phyloP scores from a whole-genome alignment of 495 filamentous ascomycete species.

The Sabuloglossum arenarium region DNA sequence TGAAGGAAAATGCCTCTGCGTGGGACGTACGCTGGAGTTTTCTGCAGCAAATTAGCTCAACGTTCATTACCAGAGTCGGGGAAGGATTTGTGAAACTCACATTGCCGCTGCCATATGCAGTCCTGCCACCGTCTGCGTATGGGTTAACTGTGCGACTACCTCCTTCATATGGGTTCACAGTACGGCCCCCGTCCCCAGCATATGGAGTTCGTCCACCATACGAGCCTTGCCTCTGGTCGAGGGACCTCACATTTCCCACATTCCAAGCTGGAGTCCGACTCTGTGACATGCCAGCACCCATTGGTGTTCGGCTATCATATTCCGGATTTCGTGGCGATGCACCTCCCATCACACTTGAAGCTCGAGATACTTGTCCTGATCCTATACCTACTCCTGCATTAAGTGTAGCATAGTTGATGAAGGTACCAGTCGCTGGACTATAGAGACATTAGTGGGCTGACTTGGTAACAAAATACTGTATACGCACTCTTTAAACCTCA shows the following conservation, averaged over 20 bases:
- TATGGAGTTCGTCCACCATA: slow-evolving; percentile 48
- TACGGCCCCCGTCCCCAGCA: slow-evolving; percentile 33
- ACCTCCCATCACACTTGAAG: slow-evolving; percentile 18
- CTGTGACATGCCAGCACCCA: background rate
- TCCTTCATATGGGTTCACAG: slow-evolving; percentile 64
- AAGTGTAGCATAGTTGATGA: slow-evolving; percentile 7
- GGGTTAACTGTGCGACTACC: slow-evolving; percentile 53
- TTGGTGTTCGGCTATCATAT: slow-evolving; percentile 14
- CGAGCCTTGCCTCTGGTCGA: slow-evolving; percentile 16
- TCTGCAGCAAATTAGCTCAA: background rate
- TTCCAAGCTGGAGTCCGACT: slow-evolving; percentile 12
- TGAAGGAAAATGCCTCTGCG: background rate
- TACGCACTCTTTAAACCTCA: slow-evolving; percentile 61
- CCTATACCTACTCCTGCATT: slow-evolving; percentile 21
- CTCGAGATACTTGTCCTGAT: slow-evolving; percentile 22
- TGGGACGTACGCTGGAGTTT: slow-evolving; percentile 4
- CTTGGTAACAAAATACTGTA: background rate
- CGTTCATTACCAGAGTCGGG: background rate
- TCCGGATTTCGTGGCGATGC: slow-evolving; percentile 16
- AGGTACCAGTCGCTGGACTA: slow-evolving; percentile 7
- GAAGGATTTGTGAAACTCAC: slow-evolving; percentile 4
- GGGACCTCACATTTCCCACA: slow-evolving; percentile 10
- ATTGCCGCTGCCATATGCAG: slow-evolving; percentile 36
- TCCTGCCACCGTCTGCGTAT: slow-evolving; percentile 54
- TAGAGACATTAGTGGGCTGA: background rate